Conservation (phyloP, 495 filamentous ascomycete species). For the Hyaloscypha variabilis region DNA sequence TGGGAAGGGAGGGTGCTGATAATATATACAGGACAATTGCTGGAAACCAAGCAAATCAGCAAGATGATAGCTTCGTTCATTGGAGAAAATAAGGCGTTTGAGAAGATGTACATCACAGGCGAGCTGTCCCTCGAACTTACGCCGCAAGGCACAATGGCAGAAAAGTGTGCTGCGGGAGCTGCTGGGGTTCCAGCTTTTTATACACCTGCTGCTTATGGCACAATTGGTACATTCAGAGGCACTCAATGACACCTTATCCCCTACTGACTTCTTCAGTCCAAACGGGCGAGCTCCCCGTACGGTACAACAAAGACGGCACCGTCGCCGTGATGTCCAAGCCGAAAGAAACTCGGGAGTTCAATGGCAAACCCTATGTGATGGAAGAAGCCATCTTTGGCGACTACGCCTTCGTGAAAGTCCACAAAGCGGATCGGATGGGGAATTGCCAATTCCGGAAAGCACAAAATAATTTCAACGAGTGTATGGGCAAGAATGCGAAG, state of each 20-base stretch:
- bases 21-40: slow-evolving; percentile 15
- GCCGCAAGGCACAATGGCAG: slow-evolving; percentile 28
- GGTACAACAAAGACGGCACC: slow-evolving; percentile 22
- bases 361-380: slow-evolving; percentile 21
- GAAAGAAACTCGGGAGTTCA: slow-evolving; percentile 28
- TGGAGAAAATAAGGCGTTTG: slow-evolving; percentile 25
- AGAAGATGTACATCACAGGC: slow-evolving; percentile 28
- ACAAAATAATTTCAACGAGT: slow-evolving; percentile 27
- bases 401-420: slow-evolving; percentile 29
- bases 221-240: slow-evolving; percentile 18
- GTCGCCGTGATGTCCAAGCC: slow-evolving; percentile 19
- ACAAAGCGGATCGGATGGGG: slow-evolving; percentile 27
- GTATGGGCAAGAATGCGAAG: slow-evolving; percentile 25
- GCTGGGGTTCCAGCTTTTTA: slow-evolving; percentile 28
- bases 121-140: slow-evolving; percentile 22
- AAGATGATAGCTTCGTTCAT: slow-evolving; percentile 28
- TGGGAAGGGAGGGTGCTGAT: neutral
- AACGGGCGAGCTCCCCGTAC: slow-evolving; percentile 26
- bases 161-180: slow-evolving; percentile 25
- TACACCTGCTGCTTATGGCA: slow-evolving; percentile 26
- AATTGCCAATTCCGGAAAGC: slow-evolving; percentile 27
- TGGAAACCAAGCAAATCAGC: slow-evolving; percentile 24
- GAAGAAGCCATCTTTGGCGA: slow-evolving; percentile 29
- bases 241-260: neutral
- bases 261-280: slow-evolving; percentile 15